Base-by-base conservation (phyloP, 2,329 filamentous ascomycete genomes). In the Neoscytalidium dimidiatum region DNA sequence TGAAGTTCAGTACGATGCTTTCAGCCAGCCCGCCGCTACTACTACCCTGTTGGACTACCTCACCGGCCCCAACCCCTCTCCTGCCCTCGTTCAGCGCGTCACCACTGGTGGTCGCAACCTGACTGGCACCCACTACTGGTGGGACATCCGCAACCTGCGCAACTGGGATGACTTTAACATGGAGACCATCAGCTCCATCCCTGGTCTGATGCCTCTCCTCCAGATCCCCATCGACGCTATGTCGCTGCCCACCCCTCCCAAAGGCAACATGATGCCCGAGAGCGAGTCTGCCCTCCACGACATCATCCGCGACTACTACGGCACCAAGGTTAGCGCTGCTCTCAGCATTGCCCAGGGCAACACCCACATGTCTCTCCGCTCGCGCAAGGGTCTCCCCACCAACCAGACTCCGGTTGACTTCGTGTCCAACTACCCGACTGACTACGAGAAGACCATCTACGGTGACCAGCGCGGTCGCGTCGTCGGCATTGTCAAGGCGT, bases 121-220 rank as follows among this genome's bases (percentile, higher is more conserved):
- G 78, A 90, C 85, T 71, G 92, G 90, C 76, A 56, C 57, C 17
- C 89, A 96, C 81, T 97, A 94, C 78, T 98, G 94, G 94, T 97
- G 92, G 91, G 94, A 98, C 73, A 86, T 96, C 66, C 91, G 94
- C 70, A 94, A 96, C 75, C 83, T 97, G 69, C 88, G 92, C 68
- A 85, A 88, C 67, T 97, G 94, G 94, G 86, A 85, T 60, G 85
- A 87, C 70, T 97, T 97, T 85, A 92, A 87, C 69, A 81, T 91
- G 11, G 77, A 84, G 62, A 88, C 89, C 65, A 89, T 97, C 74
- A 84, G 90, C 69, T 82, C 86, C 5, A 87, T 96, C 51, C 90
- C 90, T 0, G 88, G 88, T 33, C 88, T 95, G 26, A 84, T 89
- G 6, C 83, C 86, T 23, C 86, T 96, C 23, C 87, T 97, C 66